Conservation (phyloP, 192 early-diverging fungal genomes). For the Paraglomus occultum region DNA sequence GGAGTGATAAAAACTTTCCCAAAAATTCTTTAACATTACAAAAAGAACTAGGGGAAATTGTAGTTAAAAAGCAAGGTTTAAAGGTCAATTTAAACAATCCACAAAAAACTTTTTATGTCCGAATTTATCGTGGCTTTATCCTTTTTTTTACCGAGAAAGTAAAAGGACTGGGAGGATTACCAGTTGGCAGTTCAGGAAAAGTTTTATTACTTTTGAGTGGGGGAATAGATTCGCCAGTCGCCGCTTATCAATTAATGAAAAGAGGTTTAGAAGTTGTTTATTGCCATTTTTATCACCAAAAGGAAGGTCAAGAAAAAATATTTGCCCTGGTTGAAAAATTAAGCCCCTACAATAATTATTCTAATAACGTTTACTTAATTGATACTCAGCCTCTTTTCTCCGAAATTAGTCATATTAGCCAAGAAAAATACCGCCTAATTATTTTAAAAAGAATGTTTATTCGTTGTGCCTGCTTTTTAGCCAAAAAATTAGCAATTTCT, state of each 20-base stretch:
- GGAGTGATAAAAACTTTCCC: constrained; percentile 17
- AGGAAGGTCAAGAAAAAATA: constrained; percentile 20
- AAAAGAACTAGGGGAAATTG: constrained; percentile 16
- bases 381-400: constrained; percentile 11
- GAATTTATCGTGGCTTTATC: constrained; percentile 18
- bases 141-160: constrained; percentile 18
- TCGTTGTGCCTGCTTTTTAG: constrained; percentile 10
- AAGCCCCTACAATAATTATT: constrained; percentile 21
- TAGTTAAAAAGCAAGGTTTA: constrained; percentile 5
- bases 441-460: constrained; percentile 23
- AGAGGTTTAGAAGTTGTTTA: constrained; percentile 15
- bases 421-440: constrained; percentile 12
- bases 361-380: constrained; percentile 4
- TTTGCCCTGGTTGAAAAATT: constrained; percentile 8
- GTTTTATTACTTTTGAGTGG: constrained; percentile 13
- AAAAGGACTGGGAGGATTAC: constrained; percentile 11
- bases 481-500: constrained; percentile 10
- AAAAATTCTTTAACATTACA: constrained; percentile 21
- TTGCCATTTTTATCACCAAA: constrained; percentile 19
- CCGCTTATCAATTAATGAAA: constrained; percentile 18
- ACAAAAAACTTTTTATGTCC: constrained; percentile 20
- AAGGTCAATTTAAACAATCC: constrained; percentile 18
- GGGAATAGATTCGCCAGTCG: constrained; percentile 17
- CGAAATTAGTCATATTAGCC: constrained; percentile 18
- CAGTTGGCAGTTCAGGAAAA: constrained; percentile 11